Conservation (phyloP, 2,329 filamentous ascomycete genomes). For the Botrytis porri region DNA sequence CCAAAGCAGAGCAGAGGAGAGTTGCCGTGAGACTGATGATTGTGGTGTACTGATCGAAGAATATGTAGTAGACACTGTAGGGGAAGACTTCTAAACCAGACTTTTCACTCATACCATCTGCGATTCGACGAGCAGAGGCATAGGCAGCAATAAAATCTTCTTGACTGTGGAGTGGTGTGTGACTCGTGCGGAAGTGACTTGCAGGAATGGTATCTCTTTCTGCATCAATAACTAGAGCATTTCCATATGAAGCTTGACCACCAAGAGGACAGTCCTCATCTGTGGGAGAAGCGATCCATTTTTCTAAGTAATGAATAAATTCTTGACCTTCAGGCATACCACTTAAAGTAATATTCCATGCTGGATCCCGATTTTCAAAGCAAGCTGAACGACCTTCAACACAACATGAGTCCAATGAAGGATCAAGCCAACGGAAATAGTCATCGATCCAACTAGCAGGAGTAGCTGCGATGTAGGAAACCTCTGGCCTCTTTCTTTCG, state of each 20-base stretch:
- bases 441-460: constrained; percentile 97
- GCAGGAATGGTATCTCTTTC: constrained; percentile 67
- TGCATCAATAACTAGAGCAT: constrained; percentile 75
- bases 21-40: constrained; percentile 78
- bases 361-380: constrained; percentile 71
- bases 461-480: constrained; percentile 84
- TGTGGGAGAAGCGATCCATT: constrained; percentile 79
- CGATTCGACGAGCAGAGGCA: constrained; percentile 82
- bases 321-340: constrained; percentile 95
- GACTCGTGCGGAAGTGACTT: constrained; percentile 87
- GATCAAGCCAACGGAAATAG: constrained; percentile 95
- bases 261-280: constrained; percentile 82
- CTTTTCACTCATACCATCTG: constrained; percentile 65
- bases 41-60: constrained; percentile 93
- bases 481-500: constrained; percentile 82
- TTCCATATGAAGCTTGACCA: constrained; percentile 81
- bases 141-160: constrained; percentile 92
- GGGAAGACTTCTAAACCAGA: constrained; percentile 86
- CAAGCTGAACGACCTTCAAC: constrained; percentile 57
- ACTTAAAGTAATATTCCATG: constrained; percentile 84
- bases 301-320: constrained; percentile 80
- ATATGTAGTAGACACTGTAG: constrained; percentile 97
- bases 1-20: constrained; percentile 78
- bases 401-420: constrained; percentile 61
- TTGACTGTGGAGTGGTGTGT: constrained; percentile 83